Percentiles rank a stretch among this genome's conserved stretches.
These are phyloP conservation scores for Penicillium corylophilum DNA, from an alignment of 2,329 filamentous ascomycete genomes.

Conservation along the genomic window DNA sequence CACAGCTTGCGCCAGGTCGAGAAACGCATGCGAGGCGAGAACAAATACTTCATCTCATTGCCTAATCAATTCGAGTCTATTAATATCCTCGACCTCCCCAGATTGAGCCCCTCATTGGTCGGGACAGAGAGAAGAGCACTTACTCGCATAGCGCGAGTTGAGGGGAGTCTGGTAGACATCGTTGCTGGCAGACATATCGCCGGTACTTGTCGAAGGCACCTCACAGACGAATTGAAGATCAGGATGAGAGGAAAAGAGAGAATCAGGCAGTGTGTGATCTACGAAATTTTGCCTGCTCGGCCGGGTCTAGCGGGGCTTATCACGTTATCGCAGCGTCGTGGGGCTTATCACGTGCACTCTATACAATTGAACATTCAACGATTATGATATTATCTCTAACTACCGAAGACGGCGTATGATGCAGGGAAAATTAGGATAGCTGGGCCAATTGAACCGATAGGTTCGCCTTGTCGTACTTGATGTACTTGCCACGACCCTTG, in stretches of 20 bases:
- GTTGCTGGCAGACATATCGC: constrained; percentile 42
- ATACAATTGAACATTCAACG: not conserved
- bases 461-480: constrained; percentile 88
- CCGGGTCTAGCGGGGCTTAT: constrained; percentile 37
- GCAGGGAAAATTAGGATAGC: constrained; percentile 11
- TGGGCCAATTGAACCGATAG: constrained; percentile 63
- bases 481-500: constrained; percentile 96
- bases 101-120: constrained; percentile 11
- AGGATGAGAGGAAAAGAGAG: constrained; percentile 13
- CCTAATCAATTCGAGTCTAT: constrained; percentile 32
- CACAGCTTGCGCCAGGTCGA: constrained; percentile 83
- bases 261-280: constrained; percentile 22
- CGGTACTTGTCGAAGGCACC: constrained; percentile 16
- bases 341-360: constrained; percentile 11
- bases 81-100: constrained; percentile 8
- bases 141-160: constrained; percentile 69
- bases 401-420: not conserved
- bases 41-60: constrained; percentile 73
- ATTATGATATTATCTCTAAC: constrained; percentile 8
- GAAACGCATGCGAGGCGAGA: constrained; percentile 71
- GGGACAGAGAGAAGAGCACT: constrained; percentile 18
- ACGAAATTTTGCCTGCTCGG: constrained; percentile 32
- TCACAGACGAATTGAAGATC: constrained; percentile 25
- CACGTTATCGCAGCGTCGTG: constrained; percentile 34
- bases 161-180: constrained; percentile 67